Base-by-base conservation (phyloP, 2,329 filamentous ascomycete genomes). In the Alternaria atra region DNA sequence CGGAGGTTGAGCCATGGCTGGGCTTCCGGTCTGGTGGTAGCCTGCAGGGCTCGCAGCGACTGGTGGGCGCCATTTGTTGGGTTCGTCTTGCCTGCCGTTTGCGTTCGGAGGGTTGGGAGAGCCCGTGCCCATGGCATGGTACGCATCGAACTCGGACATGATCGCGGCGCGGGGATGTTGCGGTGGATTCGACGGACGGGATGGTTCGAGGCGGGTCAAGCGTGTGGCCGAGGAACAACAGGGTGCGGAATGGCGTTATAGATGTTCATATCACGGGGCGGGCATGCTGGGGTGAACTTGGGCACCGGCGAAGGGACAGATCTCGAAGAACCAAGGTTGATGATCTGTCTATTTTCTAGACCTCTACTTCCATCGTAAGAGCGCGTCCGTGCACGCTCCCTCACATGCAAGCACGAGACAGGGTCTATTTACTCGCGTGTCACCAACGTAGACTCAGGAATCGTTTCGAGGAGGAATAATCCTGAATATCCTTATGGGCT, bases 11-110 rank as follows among this genome's bases (percentile, higher is more conserved):
- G 67, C 68, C 48, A 72, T 70, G 10, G 71, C 67, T 25, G 69
- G 62, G 60, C 75, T 76, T 57, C 78, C 79, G 23, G 70, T 67
- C 67, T 83, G 81, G 43, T 82, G 78, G 63, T 83, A 83, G 50
- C 80, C 80, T 35, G 73, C 69, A 20, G 81, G 80, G 60, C 79
- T 78, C 27, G 81, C 76, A 50, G 81, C 82, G 55, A 83, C 79
- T 47, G 77, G 77, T 27, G 80, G 80, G 12, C 79, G 77, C 60
- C 77, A 78, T 58, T 74, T 69, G 43, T 73, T 73, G 7, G 69
- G 66, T 48, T 78, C 73, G 51, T 76, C 69, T 58, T 73, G 70
- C 35, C 66, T 68, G 27, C 67, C 68, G 29, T 62, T 58, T 27
- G 73, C 75, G 20, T 73, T 71, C 44, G 73, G 67, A 47, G 72